phyloP scores from a whole-genome alignment of 169 alveolate genomes.

The Amoebophrya sp. region DNA sequence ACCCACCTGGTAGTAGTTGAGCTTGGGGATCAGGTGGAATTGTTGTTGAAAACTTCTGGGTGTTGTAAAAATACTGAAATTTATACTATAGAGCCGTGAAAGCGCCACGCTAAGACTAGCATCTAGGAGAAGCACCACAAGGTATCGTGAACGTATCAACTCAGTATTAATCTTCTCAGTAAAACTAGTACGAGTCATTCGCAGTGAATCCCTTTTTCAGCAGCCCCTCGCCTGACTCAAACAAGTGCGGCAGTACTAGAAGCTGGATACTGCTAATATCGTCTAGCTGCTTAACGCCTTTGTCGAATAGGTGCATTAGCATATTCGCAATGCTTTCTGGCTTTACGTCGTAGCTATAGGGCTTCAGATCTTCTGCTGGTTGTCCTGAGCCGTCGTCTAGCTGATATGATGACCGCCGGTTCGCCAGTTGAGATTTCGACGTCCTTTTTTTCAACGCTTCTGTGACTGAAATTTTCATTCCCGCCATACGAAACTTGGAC shows the following conservation, averaged over 20 bases:
- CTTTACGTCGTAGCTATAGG: neutral
- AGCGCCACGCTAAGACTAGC: too few relatives aligned
- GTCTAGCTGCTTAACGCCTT: neutral
- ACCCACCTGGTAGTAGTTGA: too few relatives aligned
- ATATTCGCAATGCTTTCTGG: neutral
- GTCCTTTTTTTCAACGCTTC: neutral
- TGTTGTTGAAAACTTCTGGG: too few relatives aligned
- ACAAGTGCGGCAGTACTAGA: neutral
- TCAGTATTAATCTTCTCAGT: too few relatives aligned
- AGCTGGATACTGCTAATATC: neutral
- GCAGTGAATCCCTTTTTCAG: neutral
- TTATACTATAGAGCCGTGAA: too few relatives aligned
- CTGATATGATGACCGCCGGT: neutral
- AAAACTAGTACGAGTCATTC: too few relatives aligned
- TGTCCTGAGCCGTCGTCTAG: neutral
- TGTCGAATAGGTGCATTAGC: neutral
- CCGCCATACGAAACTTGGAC: neutral
- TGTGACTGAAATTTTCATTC: neutral
- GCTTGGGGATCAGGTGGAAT: too few relatives aligned
- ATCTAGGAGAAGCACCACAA: too few relatives aligned
- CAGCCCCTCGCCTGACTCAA: neutral
- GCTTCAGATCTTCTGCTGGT: neutral
- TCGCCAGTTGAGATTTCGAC: neutral
- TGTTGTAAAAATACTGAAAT: too few relatives aligned
- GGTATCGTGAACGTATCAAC: too few relatives aligned